Conservation (phyloP, 164 flowering plant genomes). For the Echeveria elegans region DNA sequence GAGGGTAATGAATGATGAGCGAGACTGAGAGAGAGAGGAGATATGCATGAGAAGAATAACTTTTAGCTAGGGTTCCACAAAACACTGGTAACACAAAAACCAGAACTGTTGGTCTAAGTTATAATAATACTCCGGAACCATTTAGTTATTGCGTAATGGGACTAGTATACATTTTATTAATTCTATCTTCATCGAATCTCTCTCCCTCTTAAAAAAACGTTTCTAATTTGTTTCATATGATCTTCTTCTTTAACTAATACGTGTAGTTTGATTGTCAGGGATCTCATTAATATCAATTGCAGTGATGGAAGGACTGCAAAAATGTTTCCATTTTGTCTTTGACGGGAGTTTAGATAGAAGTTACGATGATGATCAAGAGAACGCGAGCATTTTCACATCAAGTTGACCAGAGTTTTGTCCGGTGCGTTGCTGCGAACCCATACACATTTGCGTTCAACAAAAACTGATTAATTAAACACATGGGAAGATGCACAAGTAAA, state of each 20-base stretch:
- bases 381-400: neutral
- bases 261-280: conserved; percentile 2
- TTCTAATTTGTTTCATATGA: conserved; percentile 3
- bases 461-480: neutral
- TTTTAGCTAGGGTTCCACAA: neutral
- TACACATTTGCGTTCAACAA: neutral
- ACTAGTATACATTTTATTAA: neutral
- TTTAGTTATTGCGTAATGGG: neutral
- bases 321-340: conserved; percentile 5
- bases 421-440: too few relatives aligned
- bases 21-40: neutral
- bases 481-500: neutral
- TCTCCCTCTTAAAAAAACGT: neutral
- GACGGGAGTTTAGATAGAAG: neutral
- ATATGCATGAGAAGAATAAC: neutral
- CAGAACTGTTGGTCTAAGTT: neutral
- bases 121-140: neutral
- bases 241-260: neutral
- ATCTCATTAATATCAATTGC: neutral
- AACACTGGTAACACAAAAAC: neutral
- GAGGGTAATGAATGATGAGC: conserved; percentile 5
- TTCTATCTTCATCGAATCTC: conserved; percentile 1
- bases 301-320: too few relatives aligned
- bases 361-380: neutral
- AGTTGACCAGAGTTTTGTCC: neutral